Conservation (phyloP, 208 protist species). For the Acanthamoeba sp. region DNA sequence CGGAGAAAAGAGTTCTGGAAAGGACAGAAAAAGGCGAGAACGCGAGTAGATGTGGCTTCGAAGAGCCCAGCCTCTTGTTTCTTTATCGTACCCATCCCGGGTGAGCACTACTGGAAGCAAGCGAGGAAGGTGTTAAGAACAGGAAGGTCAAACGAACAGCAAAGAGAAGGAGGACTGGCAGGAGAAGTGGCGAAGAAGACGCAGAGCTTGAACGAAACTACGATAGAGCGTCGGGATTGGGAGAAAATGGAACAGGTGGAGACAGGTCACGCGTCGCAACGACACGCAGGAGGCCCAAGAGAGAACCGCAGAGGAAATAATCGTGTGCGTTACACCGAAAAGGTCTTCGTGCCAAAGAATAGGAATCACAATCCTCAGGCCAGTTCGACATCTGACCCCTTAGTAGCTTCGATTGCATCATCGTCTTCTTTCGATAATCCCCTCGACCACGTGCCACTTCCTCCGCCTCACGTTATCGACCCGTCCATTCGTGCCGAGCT, state of each 20-base stretch:
- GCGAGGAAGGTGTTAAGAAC: not conserved
- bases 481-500: slow-evolving; percentile 3
- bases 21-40: not conserved
- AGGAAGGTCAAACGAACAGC: not conserved
- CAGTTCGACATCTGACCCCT: not conserved
- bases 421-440: not conserved
- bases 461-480: not conserved
- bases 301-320: not conserved
- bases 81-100: not conserved
- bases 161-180: not conserved
- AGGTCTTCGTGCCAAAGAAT: not conserved
- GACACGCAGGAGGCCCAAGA: not conserved
- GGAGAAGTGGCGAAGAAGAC: not conserved
- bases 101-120: too few relatives aligned
- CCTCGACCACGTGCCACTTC: not conserved
- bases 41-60: too few relatives aligned
- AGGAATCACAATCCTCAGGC: not conserved
- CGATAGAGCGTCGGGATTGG: not conserved
- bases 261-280: not conserved
- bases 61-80: not conserved
- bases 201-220: not conserved
- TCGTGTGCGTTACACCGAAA: slow-evolving; percentile 7
- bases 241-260: not conserved
- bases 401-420: not conserved
- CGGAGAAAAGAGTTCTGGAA: not conserved